Evolutionary conservation across 805 yeast genomes (phyloP).

Genomic region (Metschnikowia dekortorum): DNA sequence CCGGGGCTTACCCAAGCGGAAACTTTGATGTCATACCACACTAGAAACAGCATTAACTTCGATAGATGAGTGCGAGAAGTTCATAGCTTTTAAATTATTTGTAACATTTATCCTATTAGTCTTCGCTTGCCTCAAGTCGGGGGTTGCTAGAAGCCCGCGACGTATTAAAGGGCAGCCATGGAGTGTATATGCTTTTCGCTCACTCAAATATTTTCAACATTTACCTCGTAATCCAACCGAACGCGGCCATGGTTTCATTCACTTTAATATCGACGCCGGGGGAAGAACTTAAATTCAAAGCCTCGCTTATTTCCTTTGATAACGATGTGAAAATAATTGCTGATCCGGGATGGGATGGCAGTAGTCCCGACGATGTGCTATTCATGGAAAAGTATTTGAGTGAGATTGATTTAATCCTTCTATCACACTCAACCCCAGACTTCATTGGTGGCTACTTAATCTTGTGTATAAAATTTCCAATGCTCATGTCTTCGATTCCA

Average conservation of each 20-base stretch:
- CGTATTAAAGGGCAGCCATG: not conserved
- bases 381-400: slow-evolving; percentile 33
- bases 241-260: slow-evolving; percentile 32
- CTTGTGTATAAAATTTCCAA: slow-evolving; percentile 54
- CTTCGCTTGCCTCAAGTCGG: not conserved
- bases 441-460: slow-evolving; percentile 77
- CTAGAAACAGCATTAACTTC: slow-evolving; percentile 36
- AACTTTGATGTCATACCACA: slow-evolving; percentile 40
- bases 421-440: slow-evolving; percentile 84
- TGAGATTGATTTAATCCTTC: slow-evolving; percentile 60
- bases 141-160: not conserved
- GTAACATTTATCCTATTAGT: not conserved
- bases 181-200: not conserved
- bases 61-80: slow-evolving; percentile 11
- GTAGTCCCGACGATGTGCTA: slow-evolving; percentile 26
- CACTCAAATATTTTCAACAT: not conserved
- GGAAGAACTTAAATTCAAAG: slow-evolving; percentile 30
- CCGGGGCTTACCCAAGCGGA: slow-evolving; percentile 50
- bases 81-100: not conserved
- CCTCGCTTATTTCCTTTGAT: slow-evolving; percentile 56
- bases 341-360: slow-evolving; percentile 75
- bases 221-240: not conserved
- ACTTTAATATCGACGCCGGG: slow-evolving; percentile 26
- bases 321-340: slow-evolving; percentile 51
- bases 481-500: slow-evolving; percentile 57